Evolutionary conservation across 225 moss, liverwort and hornwort genomes (phyloP).

Genomic region (Climacium dendroides): DNA sequence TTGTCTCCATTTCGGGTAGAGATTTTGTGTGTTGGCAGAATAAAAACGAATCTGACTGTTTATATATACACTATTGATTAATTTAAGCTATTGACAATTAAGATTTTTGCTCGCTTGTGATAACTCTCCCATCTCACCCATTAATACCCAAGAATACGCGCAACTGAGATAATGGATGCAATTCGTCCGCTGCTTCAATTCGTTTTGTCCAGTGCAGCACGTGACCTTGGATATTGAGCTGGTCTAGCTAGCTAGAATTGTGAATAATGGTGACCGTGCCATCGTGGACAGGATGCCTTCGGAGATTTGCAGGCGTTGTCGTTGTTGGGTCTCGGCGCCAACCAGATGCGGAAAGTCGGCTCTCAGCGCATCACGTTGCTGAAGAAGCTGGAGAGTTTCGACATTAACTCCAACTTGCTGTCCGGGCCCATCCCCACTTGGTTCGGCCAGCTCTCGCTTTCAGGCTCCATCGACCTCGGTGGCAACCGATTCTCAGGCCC

Average conservation of each 20-base stretch:
- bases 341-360: not conserved
- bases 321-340: not conserved
- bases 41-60: not conserved
- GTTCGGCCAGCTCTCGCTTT: constrained; percentile 4
- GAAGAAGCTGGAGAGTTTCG: not conserved
- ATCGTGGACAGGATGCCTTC: not conserved
- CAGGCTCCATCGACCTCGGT: not conserved
- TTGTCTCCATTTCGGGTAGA: not conserved
- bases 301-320: not conserved
- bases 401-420: not conserved
- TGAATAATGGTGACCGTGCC: not conserved
- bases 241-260: not conserved
- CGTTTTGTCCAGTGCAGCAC: not conserved
- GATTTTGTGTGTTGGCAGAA: not conserved
- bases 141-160: not conserved
- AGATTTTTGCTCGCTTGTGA: not conserved
- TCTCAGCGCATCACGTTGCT: constrained; percentile 3
- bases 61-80: not conserved
- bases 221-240: not conserved
- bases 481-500: not conserved
- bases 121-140: not conserved
- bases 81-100: not conserved
- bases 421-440: constrained; percentile 13
- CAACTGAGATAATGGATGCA: not conserved
- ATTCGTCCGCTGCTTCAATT: not conserved